Conservation (phyloP, 2,329 filamentous ascomycete genomes). For the Claviceps sp. region DNA sequence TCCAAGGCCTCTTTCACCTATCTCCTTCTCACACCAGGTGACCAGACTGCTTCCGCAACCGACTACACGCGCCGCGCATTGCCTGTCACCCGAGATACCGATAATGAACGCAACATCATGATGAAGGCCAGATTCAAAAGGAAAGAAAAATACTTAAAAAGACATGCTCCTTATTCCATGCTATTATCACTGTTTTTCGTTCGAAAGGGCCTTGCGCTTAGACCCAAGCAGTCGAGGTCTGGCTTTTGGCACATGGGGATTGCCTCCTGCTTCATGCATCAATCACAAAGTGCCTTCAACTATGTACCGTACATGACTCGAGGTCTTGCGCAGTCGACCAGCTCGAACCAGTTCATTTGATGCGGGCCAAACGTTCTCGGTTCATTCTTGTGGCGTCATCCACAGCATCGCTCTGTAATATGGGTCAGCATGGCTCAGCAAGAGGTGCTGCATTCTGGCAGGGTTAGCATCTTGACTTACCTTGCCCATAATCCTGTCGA, state of each 20-base stretch:
- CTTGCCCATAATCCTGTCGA: slow-evolving; percentile 68
- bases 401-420: slow-evolving; percentile 61
- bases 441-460: not conserved
- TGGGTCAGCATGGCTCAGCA: slow-evolving; percentile 14
- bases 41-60: not conserved
- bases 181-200: not conserved
- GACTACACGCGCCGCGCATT: not conserved
- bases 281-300: not conserved
- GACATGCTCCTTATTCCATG: not conserved
- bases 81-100: not conserved
- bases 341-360: slow-evolving; percentile 21
- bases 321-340: not conserved
- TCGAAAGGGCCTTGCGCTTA: not conserved
- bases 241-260: not conserved
- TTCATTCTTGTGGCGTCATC: slow-evolving; percentile 73
- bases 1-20: not conserved
- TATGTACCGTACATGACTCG: not conserved
- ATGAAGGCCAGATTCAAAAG: not conserved
- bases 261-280: not conserved
- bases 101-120: not conserved
- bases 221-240: not conserved
- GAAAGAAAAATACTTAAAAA: not conserved
- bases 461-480: slow-evolving; percentile 26
- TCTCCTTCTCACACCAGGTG: not conserved
- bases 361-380: slow-evolving; percentile 54